Evolutionary conservation across 1,284 basidiomycete species (phyloP).

Genomic region (Taiwanofungus camphoratus): DNA sequence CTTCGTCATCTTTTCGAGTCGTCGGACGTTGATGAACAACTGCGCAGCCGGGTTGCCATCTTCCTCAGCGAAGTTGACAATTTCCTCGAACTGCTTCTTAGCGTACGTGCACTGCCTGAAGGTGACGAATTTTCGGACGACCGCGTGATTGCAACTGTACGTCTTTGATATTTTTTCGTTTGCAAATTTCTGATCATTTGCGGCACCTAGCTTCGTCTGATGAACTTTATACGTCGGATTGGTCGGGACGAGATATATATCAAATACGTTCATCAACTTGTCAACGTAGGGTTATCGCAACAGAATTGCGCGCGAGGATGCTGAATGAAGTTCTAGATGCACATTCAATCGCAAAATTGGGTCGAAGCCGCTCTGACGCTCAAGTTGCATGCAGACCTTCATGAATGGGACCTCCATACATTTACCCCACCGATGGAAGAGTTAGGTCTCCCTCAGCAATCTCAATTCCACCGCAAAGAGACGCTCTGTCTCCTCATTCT

Average conservation of each 20-base stretch:
- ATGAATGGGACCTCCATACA: constrained; percentile 80
- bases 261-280: constrained; percentile 92
- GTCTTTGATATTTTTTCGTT: constrained; percentile 2
- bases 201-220: constrained; percentile 66
- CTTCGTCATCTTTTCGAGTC: constrained; percentile 84
- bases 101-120: constrained; percentile 87
- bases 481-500: constrained; percentile 81
- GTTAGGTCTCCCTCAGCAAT: constrained; percentile 85
- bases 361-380: constrained; percentile 90
- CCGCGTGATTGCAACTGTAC: constrained; percentile 83
- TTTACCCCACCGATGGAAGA: constrained; percentile 85
- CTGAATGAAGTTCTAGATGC: constrained; percentile 47
- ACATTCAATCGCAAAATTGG: constrained; percentile 83
- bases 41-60: constrained; percentile 71
- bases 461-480: constrained; percentile 92
- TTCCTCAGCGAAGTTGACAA: constrained; percentile 90
- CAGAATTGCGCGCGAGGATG: not conserved
- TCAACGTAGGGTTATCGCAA: constrained; percentile 51
- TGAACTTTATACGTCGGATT: constrained; percentile 87
- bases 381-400: constrained; percentile 90
- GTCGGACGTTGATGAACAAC: constrained; percentile 72
- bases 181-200: not conserved
- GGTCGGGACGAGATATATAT: constrained; percentile 88
- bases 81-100: constrained; percentile 92
- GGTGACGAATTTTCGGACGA: constrained; percentile 94